Conservation (phyloP, 331 rosid genomes). For the Rhamnella rubrinervis region DNA sequence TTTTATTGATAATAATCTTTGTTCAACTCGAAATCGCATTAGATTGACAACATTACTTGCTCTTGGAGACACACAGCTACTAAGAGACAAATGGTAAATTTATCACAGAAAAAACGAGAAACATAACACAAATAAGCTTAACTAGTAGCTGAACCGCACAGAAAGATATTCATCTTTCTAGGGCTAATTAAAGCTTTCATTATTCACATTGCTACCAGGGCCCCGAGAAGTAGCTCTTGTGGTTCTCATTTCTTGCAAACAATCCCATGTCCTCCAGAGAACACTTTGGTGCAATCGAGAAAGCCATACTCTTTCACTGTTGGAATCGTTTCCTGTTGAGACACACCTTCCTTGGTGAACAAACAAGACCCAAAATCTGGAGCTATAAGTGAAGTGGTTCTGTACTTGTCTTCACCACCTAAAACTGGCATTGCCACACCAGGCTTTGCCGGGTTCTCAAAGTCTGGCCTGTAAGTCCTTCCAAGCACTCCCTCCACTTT, state of each 20-base stretch:
- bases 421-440: constrained; percentile 64
- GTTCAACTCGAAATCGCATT: too few relatives aligned
- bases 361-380: constrained; percentile 31
- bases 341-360: constrained; percentile 15
- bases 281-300: constrained; percentile 38
- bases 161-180: background rate
- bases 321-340: background rate
- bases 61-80: background rate
- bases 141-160: background rate
- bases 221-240: background rate
- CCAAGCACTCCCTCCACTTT: constrained; percentile 66
- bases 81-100: too few relatives aligned
- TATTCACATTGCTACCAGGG: background rate
- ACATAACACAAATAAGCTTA: background rate
- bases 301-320: constrained; percentile 17
- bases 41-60: too few relatives aligned
- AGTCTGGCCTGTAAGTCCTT: constrained; percentile 52
- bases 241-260: constrained; percentile 36
- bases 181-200: background rate
- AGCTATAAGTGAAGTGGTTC: constrained; percentile 44
- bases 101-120: background rate
- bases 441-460: constrained; percentile 47
- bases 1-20: too few relatives aligned
- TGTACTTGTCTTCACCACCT: constrained; percentile 56
- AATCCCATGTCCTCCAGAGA: constrained; percentile 30